phyloP scores from a whole-genome alignment of 2,329 filamentous ascomycete species.

The Microcyclosporella mali region DNA sequence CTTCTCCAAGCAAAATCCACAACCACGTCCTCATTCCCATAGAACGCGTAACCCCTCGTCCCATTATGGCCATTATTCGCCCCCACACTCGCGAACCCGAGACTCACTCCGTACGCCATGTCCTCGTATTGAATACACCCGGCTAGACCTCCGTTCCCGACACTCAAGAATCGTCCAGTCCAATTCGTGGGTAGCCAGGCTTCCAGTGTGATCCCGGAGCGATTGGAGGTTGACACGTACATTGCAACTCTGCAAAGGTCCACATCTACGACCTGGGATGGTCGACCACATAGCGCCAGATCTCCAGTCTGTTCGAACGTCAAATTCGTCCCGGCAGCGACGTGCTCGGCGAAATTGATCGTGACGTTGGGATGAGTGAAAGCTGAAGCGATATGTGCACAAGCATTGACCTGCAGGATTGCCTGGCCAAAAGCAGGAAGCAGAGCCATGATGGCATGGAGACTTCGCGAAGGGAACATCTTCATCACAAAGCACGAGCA shows the following conservation, averaged over 20 bases:
- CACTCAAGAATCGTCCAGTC: conserved; percentile 36
- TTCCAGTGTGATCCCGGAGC: conserved; percentile 40
- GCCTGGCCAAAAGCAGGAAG: too few relatives aligned
- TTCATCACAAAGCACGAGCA: too few relatives aligned
- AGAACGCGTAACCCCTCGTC: conserved; percentile 42
- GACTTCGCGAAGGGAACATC: too few relatives aligned
- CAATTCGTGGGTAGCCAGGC: conserved; percentile 41
- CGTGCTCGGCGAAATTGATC: conserved; percentile 21
- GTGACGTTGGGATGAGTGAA: conserved; percentile 23
- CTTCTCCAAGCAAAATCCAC: conserved; percentile 43
- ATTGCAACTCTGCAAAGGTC: conserved; percentile 39
- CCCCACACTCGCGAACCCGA: conserved; percentile 37
- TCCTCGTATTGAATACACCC: conserved; percentile 36
- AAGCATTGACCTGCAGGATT: background rate
- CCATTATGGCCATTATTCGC: conserved; percentile 42
- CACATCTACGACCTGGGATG: conserved; percentile 28
- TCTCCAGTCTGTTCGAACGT: conserved; percentile 26
- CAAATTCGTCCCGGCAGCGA: conserved; percentile 27
- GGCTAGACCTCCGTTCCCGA: conserved; percentile 38
- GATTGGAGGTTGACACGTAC: conserved; percentile 35
- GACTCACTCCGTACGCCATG: conserved; percentile 33
- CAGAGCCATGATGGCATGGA: too few relatives aligned
- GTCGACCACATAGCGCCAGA: conserved; percentile 35
- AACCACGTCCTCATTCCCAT: conserved; percentile 41
- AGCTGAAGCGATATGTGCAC: background rate